Conservation (phyloP, 2,329 filamentous ascomycete species). For the Penicillium sp. region DNA sequence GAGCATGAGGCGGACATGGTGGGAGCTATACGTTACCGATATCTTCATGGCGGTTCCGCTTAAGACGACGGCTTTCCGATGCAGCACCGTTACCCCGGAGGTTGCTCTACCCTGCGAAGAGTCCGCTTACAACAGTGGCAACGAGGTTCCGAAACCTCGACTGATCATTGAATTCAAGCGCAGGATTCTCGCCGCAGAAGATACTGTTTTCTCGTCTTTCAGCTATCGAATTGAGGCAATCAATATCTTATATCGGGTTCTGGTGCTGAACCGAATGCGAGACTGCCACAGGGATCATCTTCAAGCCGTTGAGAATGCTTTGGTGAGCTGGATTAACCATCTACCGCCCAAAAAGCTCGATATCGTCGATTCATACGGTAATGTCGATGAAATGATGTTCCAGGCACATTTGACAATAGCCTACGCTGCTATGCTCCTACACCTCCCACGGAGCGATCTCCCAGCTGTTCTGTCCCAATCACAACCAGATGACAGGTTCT, state of each 20-base stretch:
- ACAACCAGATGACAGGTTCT: slow-evolving; percentile 27
- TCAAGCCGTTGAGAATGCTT: slow-evolving; percentile 57
- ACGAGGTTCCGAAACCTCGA: slow-evolving; percentile 59
- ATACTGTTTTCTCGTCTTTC: slow-evolving; percentile 76
- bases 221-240: slow-evolving; percentile 79
- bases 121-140: slow-evolving; percentile 51
- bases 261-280: slow-evolving; percentile 48
- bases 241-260: slow-evolving; percentile 73
- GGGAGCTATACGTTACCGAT: slow-evolving; percentile 76
- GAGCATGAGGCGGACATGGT: slow-evolving; percentile 85
- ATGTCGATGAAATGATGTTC: slow-evolving; percentile 66
- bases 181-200: slow-evolving; percentile 64
- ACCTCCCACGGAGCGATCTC: slow-evolving; percentile 75
- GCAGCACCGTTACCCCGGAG: slow-evolving; percentile 68
- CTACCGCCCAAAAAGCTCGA: slow-evolving; percentile 70
- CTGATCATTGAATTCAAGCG: slow-evolving; percentile 61
- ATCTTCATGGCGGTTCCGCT: slow-evolving; percentile 75
- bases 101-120: slow-evolving; percentile 80
- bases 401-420: slow-evolving; percentile 42
- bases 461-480: slow-evolving; percentile 29
- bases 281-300: slow-evolving; percentile 54
- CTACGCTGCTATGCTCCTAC: slow-evolving; percentile 66
- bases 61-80: slow-evolving; percentile 54
- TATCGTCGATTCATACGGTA: slow-evolving; percentile 67
- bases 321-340: slow-evolving; percentile 76